A percentile compares a stretch with the other conserved stretches of the same genome.
These are phyloP conservation scores for Neofusicoccum kwambonambiense DNA, from an alignment of 2,329 filamentous ascomycete species.

Conservation along the genomic window DNA sequence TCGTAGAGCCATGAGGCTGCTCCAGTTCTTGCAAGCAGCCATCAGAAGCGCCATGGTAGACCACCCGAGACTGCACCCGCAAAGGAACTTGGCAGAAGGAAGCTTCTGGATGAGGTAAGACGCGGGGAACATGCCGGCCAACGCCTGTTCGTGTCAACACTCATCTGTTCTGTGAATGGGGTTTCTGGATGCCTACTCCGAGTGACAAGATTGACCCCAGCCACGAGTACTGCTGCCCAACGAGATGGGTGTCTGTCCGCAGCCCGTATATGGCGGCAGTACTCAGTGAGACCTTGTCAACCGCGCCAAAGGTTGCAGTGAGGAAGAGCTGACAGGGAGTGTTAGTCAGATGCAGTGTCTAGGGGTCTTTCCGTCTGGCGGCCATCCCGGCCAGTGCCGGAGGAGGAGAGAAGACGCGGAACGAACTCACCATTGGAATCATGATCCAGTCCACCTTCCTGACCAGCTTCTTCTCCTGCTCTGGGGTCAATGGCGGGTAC, in stretches of 20 bases:
- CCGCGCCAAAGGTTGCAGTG: conserved; percentile 21
- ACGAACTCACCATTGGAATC: conserved; percentile 14
- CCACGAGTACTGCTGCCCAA: conserved; percentile 56
- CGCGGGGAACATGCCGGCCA: conserved; percentile 16
- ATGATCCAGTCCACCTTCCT: conserved; percentile 16
- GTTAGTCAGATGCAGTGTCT: not conserved
- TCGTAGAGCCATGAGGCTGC: conserved; percentile 24
- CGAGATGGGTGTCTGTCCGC: conserved; percentile 47
- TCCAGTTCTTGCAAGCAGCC: conserved; percentile 21
- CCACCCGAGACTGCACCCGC: conserved; percentile 9
- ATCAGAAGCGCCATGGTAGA: conserved; percentile 23
- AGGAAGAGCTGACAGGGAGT: not conserved
- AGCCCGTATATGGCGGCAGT: conserved; percentile 54
- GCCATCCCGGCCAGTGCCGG: not conserved
- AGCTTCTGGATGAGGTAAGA: conserved; percentile 16
- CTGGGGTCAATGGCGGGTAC: conserved; percentile 25
- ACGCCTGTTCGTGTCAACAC: not conserved
- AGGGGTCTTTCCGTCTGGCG: too few relatives aligned
- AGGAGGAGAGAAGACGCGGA: conserved; percentile 49
- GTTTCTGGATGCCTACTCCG: not conserved
- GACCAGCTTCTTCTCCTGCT: conserved; percentile 26
- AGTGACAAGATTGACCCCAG: conserved; percentile 59
- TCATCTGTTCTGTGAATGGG: not conserved
- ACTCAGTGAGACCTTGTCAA: conserved; percentile 46
- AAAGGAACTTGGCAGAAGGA: conserved; percentile 16